A percentile compares a stretch with the other conserved stretches of the same genome.
Evolutionary conservation across 148 eudicot species (phyloP).

Genomic region (Beta vulgaris): DNA sequence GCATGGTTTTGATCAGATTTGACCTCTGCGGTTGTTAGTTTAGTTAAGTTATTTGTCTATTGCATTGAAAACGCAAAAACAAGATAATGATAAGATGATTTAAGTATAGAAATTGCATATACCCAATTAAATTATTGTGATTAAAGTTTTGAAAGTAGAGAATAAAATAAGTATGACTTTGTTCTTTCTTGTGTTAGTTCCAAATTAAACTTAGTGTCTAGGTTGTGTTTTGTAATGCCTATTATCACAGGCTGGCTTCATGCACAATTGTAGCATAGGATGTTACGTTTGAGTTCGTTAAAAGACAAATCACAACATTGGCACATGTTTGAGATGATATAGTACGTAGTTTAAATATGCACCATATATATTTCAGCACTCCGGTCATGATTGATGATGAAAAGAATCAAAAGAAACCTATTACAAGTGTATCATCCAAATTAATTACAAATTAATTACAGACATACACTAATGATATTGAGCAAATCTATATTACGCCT

Average conservation of each 20-base stretch:
- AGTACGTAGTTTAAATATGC: background rate
- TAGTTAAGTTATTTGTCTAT: background rate
- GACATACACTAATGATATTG: no score
- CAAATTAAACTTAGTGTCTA: background rate
- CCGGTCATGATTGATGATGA: no score
- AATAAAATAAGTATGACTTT: background rate
- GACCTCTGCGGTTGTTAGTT: conserved; percentile 7
- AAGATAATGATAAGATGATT: background rate
- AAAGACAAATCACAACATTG: background rate
- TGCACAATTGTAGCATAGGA: conserved; percentile 2
- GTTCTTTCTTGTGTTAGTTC: background rate
- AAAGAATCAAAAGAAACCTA: no score
- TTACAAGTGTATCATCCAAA: no score
- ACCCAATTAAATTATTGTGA: background rate
- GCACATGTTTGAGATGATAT: conserved; percentile 1
- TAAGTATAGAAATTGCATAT: background rate
- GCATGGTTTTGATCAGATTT: conserved; percentile 7
- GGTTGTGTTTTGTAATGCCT: background rate
- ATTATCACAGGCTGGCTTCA: conserved; percentile 14
- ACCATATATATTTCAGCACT: no score
- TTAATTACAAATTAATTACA: no score
- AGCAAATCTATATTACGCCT: no score
- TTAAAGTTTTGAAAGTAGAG: background rate
- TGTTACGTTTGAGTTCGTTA: background rate
- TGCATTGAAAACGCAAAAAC: background rate